phyloP scores from a whole-genome alignment of 2,329 filamentous ascomycete genomes.

The Bipolaris zeicola region DNA sequence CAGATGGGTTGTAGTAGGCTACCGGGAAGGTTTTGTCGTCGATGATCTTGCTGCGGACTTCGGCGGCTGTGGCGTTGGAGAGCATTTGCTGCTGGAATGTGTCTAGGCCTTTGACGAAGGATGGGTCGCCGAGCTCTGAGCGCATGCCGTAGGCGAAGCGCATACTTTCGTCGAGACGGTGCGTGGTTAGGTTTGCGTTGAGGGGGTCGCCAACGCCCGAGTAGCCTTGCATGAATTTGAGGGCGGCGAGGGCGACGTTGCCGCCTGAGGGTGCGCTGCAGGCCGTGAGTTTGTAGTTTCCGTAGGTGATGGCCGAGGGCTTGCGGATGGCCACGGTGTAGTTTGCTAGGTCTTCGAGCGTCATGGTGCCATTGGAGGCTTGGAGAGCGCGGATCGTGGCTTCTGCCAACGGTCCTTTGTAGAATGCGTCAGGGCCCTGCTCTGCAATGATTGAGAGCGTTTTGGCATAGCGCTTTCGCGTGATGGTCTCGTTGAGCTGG shows the following conservation, averaged over 20 bases:
- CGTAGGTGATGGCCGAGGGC: conserved; percentile 60
- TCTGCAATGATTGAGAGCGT: conserved; percentile 79
- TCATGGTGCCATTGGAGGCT: conserved; percentile 80
- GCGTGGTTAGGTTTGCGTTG: conserved; percentile 70
- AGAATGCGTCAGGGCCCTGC: conserved; percentile 74
- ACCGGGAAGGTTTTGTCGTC: conserved; percentile 75
- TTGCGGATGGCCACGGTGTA: conserved; percentile 72
- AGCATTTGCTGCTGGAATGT: conserved; percentile 72
- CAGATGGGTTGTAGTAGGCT: conserved; percentile 72
- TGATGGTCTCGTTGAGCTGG: conserved; percentile 76
- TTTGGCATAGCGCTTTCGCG: conserved; percentile 77
- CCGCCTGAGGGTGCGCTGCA: conserved; percentile 80
- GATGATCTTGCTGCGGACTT: conserved; percentile 69
- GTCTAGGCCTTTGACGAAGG: conserved; percentile 68
- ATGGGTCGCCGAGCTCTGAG: conserved; percentile 80
- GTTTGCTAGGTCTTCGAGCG: conserved; percentile 73
- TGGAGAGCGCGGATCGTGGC: conserved; percentile 73
- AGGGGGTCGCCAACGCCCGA: conserved; percentile 63
- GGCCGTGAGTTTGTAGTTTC: conserved; percentile 71
- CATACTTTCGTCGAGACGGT: conserved; percentile 86
- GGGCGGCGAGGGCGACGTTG: conserved; percentile 71
- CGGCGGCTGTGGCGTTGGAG: conserved; percentile 61
- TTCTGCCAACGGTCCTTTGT: conserved; percentile 73
- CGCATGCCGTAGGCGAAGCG: conserved; percentile 83
- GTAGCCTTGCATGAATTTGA: conserved; percentile 86